Percentiles rank a stretch among this genome's conserved stretches.
Evolutionary conservation across 345 rosid species (phyloP).

Genomic region (Sisymbrium altissimum): DNA sequence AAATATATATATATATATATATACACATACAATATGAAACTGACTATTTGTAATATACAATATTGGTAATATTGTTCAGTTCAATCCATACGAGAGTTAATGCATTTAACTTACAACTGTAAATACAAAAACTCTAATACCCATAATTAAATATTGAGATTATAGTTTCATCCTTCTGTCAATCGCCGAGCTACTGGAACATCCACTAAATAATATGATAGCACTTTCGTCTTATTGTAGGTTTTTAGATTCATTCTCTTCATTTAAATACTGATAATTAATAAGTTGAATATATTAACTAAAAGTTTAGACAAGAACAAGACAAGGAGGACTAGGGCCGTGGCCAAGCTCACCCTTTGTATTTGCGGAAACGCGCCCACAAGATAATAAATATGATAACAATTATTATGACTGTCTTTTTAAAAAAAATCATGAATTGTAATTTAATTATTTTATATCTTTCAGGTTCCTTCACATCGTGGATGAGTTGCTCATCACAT

Average conservation of each 20-base stretch:
- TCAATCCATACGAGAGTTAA: not conserved
- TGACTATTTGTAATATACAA: not conserved
- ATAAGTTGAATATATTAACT: conserved; percentile 14
- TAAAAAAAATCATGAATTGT: not conserved
- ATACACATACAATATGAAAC: not conserved
- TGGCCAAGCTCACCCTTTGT: conserved; percentile 26
- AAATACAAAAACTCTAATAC: not conserved
- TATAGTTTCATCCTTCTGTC: not conserved
- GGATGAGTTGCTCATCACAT: conserved; percentile 33
- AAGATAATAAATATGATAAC: conserved; percentile 17
- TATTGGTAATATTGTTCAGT: not conserved
- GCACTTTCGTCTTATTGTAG: not conserved
- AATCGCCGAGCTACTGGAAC: conserved; percentile 5
- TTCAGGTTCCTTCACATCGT: conserved; percentile 30
- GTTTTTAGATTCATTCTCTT: not conserved
- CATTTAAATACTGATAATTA: not conserved
- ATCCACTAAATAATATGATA: not conserved
- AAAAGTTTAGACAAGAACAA: conserved; percentile 28
- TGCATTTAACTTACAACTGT: not conserved
- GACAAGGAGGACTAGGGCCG: conserved; percentile 26
- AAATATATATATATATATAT: too few relatives aligned
- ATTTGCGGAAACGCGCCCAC: conserved; percentile 28
- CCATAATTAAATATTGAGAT: not conserved
- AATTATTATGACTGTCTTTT: not conserved
- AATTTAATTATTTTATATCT: conserved; percentile 2